Percentiles rank a stretch among this genome's conserved stretches.
phyloP scores from a whole-genome alignment of 176 grass and related monocot genomes.

The Rhynchospora tenuis region DNA sequence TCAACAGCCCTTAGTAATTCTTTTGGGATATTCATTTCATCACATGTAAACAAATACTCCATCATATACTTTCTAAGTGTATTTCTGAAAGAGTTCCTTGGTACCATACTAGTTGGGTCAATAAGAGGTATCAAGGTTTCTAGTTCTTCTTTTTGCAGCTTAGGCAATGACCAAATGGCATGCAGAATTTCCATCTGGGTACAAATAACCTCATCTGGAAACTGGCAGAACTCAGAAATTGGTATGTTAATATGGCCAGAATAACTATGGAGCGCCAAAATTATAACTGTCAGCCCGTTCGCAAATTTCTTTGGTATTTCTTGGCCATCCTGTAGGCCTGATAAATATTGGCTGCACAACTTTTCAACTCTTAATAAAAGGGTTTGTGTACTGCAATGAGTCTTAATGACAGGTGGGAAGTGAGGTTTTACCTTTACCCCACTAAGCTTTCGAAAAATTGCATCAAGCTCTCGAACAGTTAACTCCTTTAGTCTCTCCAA shows the following conservation, averaged over 20 bases:
- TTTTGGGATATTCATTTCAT: conserved; percentile 25
- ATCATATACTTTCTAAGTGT: conserved; percentile 34
- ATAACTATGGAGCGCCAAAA: conserved; percentile 28
- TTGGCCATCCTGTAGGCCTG: conserved; percentile 12
- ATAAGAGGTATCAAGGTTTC: conserved; percentile 23
- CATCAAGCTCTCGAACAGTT: conserved; percentile 28
- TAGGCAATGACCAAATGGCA: conserved; percentile 24
- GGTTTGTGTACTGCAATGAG: not conserved
- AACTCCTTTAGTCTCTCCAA: conserved; percentile 30
- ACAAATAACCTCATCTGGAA: conserved; percentile 18
- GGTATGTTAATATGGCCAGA: conserved; percentile 15
- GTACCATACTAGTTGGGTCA: conserved; percentile 24
- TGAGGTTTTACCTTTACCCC: conserved; percentile 24
- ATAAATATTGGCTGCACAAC: not conserved
- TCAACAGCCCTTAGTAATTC: conserved; percentile 21
- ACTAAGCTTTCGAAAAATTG: conserved; percentile 26
- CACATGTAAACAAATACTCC: conserved; percentile 36
- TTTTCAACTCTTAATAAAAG: conserved; percentile 20
- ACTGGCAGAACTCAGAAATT: conserved; percentile 26
- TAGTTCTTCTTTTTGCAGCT: conserved; percentile 17
- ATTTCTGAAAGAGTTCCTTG: conserved; percentile 13
- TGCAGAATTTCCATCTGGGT: conserved; percentile 30
- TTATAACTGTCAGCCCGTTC: conserved; percentile 29
- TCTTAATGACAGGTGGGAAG: conserved; percentile 13
- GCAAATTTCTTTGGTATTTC: conserved; percentile 26